Base-by-base conservation (phyloP, 2,329 filamentous ascomycete genomes). In the Pyrenophora teres region DNA sequence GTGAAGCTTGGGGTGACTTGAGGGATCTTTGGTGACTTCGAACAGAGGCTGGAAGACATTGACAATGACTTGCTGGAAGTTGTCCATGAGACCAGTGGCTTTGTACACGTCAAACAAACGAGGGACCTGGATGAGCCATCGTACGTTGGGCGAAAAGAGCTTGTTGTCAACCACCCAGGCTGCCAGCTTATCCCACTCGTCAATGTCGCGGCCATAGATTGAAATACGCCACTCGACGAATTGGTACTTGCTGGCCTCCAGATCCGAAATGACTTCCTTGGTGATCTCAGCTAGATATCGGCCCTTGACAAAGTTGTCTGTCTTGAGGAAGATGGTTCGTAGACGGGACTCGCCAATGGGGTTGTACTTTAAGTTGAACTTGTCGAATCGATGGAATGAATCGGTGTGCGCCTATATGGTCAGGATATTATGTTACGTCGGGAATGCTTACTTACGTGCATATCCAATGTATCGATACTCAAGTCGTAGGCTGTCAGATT, bases 171-270 rank as follows among this genome's bases (percentile, higher is more conserved):
- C 86, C 6, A 99, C 92, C 94, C 94, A 99, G 3, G 89, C 90
- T 3, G 94, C 94, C 44, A 99, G 84, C 70, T 96, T 99, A 69
- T 97, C 93, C 94, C 94, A 99, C 74, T 99, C 94, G 57, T 96
- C 87, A 35, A 96, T 82, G 2, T 88, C 89, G 70, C 91, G 89
- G 57, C 94, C 94, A 67, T 99, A 99, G 59, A 99, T 91, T 19
- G 92, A 97, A 62, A 99, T 96, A 37, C 94, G 91, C 92, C 95
- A 99, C 77, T 99, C 94, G 1, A 94, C 94, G 89, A 99, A 97
- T 73, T 99, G 94, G 69, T 99, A 99, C 74, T 99, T 99, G 83
- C 92, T 97, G 41, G 93, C 96, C 74, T 99, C 94, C 27, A 99
- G 79, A 81, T 99, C 94, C 3, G 92, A 87, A 47, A 99, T 97